phyloP scores from a whole-genome alignment of 352 stramenopile species.

The Phytophthora palmivora region DNA sequence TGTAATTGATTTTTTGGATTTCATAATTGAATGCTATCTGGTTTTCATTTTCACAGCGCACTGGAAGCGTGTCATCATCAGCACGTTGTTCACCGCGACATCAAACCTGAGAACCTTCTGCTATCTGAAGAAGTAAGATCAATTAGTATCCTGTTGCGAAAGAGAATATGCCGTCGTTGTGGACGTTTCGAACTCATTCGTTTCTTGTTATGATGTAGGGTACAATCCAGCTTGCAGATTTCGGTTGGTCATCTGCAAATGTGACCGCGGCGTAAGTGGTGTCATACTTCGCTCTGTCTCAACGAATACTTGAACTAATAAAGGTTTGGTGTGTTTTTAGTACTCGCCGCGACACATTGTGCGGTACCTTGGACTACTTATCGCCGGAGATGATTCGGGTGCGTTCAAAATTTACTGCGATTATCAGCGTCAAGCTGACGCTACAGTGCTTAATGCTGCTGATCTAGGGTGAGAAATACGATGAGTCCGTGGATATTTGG shows the following conservation, averaged over 20 bases:
- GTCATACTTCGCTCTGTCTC: neutral
- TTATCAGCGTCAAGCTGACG: slow-evolving; percentile 8
- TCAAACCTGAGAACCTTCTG: slow-evolving; percentile 97
- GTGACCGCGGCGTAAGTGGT: slow-evolving; percentile 73
- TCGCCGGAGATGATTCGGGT: slow-evolving; percentile 99
- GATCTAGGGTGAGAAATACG: slow-evolving; percentile 94
- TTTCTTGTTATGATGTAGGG: slow-evolving; percentile 40
- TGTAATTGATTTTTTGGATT: neutral
- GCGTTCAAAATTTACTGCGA: neutral
- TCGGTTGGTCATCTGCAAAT: slow-evolving; percentile 97
- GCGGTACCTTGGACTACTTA: slow-evolving; percentile 99
- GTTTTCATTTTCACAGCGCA: slow-evolving; percentile 29
- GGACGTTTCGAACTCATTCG: neutral
- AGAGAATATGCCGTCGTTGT: no score
- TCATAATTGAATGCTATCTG: neutral
- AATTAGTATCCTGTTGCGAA: no score
- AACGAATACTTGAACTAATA: neutral
- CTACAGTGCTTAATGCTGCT: neutral
- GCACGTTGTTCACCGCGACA: slow-evolving; percentile 94
- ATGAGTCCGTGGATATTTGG: slow-evolving; percentile 99
- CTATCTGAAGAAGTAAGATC: slow-evolving; percentile 63
- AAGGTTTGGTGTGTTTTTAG: slow-evolving; percentile 29
- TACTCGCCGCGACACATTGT: slow-evolving; percentile 96
- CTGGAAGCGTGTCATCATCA: slow-evolving; percentile 81
- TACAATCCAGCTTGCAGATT: slow-evolving; percentile 99